Evolutionary conservation across 2,329 filamentous ascomycete genomes (phyloP).

Genomic region (Didymella keratinophila): DNA sequence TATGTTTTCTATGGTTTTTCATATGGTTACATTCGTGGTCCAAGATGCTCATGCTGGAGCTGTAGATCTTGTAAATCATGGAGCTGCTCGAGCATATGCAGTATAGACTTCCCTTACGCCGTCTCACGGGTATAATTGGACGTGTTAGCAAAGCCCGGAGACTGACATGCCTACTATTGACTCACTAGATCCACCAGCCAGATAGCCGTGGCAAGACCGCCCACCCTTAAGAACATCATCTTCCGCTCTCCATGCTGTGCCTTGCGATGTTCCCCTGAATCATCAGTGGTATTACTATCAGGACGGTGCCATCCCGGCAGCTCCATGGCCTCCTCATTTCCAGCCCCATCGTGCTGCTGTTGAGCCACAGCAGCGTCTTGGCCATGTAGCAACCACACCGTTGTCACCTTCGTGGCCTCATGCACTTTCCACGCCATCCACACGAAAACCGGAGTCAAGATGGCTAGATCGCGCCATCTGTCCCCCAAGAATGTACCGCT

Average conservation of each 20-base stretch:
- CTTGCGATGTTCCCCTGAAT: neutral
- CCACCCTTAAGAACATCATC: slow-evolving; percentile 2
- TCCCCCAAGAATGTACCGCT: slow-evolving; percentile 36
- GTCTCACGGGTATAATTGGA: slow-evolving; percentile 2
- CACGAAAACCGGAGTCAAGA: slow-evolving; percentile 55
- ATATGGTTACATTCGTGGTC: neutral
- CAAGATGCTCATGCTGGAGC: neutral
- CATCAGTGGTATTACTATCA: neutral
- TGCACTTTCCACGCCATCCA: slow-evolving; percentile 53
- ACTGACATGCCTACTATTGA: neutral
- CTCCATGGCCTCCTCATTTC: neutral
- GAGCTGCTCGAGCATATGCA: slow-evolving; percentile 6
- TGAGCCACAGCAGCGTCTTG: neutral
- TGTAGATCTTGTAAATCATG: neutral
- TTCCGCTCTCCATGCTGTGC: neutral
- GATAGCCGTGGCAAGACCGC: slow-evolving; percentile 1
- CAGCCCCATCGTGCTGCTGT: neutral
- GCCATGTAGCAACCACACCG: slow-evolving; percentile 45
- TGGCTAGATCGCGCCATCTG: slow-evolving; percentile 48
- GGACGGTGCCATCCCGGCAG: slow-evolving; percentile 15
- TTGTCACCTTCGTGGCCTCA: slow-evolving; percentile 50
- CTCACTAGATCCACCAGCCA: slow-evolving; percentile 10
- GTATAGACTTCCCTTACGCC: neutral
- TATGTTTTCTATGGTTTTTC: neutral
- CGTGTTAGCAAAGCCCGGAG: neutral